Evolutionary conservation across 805 yeast species (phyloP).

Genomic region (Metschnikowia peoriensis): DNA sequence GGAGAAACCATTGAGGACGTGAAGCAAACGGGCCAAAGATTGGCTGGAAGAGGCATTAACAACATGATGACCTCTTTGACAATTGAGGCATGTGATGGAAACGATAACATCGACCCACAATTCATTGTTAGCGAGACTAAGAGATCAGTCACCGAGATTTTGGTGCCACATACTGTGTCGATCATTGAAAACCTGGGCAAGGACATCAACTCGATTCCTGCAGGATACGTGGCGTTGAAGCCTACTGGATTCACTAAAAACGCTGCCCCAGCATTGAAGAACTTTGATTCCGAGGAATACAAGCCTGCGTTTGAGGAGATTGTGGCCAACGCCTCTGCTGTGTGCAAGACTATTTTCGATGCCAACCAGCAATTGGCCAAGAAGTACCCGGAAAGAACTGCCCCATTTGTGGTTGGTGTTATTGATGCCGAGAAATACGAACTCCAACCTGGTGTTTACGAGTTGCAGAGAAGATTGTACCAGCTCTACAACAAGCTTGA

Average conservation of each 20-base stretch:
- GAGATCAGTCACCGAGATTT: conserved; percentile 62
- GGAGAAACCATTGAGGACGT: conserved; percentile 79
- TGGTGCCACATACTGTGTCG: conserved; percentile 67
- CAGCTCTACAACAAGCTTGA: conserved; percentile 62
- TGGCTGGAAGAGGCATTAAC: conserved; percentile 72
- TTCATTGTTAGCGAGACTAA: conserved; percentile 63
- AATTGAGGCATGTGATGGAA: conserved; percentile 89
- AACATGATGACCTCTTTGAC: conserved; percentile 96
- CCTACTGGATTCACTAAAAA: conserved; percentile 85
- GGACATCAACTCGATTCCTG: conserved; percentile 68
- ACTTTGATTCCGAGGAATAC: conserved; percentile 52
- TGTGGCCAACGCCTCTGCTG: conserved; percentile 61
- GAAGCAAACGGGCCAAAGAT: conserved; percentile 61
- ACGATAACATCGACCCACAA: conserved; percentile 55
- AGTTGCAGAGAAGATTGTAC: conserved; percentile 80
- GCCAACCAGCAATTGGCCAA: conserved; percentile 50
- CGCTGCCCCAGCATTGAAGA: conserved; percentile 69
- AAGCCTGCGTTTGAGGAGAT: conserved; percentile 51
- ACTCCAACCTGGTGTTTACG: conserved; percentile 88
- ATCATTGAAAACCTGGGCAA: conserved; percentile 48
- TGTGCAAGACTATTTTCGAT: conserved; percentile 55
- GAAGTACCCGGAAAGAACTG: conserved; percentile 58
- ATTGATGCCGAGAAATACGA: conserved; percentile 91
- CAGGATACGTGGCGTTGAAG: conserved; percentile 90
- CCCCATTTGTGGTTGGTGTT: conserved; percentile 74